A percentile compares a stretch with the other conserved stretches of the same genome.
phyloP scores from a whole-genome alignment of 441 rosid genomes.

The Melastoma candidum region DNA sequence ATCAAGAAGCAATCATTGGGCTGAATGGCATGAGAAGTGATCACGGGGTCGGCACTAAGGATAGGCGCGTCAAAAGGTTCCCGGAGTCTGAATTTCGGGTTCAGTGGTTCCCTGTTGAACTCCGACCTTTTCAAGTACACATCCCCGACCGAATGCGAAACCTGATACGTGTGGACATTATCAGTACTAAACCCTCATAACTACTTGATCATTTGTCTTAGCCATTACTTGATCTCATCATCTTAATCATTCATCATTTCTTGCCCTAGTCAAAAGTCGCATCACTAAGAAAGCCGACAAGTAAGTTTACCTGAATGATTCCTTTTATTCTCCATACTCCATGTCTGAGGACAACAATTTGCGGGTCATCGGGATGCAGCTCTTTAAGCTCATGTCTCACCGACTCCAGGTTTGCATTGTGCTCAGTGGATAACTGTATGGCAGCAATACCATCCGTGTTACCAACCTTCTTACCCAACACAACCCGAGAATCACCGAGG shows the following conservation, averaged over 20 bases:
- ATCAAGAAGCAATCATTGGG: slow-evolving; percentile 83
- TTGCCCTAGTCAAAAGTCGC: too few species aligned
- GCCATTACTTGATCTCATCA: too few species aligned
- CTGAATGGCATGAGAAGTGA: slow-evolving; percentile 51
- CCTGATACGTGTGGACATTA: slow-evolving; percentile 33
- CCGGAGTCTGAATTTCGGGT: slow-evolving; percentile 63
- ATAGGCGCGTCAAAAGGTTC: slow-evolving; percentile 69
- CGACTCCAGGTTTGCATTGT: slow-evolving; percentile 67
- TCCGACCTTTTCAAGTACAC: slow-evolving; percentile 63
- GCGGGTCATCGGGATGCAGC: slow-evolving; percentile 70
- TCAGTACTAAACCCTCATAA: neutral
- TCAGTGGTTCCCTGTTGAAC: slow-evolving; percentile 54
- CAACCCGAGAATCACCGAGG: slow-evolving; percentile 81
- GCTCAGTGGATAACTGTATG: slow-evolving; percentile 75
- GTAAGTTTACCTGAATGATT: slow-evolving; percentile 55
- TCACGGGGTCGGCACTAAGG: slow-evolving; percentile 60
- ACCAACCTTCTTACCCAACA: slow-evolving; percentile 75
- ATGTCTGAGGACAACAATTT: slow-evolving; percentile 65
- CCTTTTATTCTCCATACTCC: slow-evolving; percentile 95
- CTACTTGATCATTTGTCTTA: neutral
- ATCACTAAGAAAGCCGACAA: slow-evolving; percentile 7
- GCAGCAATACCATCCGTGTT: slow-evolving; percentile 64
- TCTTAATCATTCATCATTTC: too few species aligned
- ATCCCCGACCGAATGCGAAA: slow-evolving; percentile 80
- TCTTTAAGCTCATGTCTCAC: slow-evolving; percentile 74